Conservation (phyloP, 495 filamentous ascomycete species). For the Staphylotrichum tortipilum region DNA sequence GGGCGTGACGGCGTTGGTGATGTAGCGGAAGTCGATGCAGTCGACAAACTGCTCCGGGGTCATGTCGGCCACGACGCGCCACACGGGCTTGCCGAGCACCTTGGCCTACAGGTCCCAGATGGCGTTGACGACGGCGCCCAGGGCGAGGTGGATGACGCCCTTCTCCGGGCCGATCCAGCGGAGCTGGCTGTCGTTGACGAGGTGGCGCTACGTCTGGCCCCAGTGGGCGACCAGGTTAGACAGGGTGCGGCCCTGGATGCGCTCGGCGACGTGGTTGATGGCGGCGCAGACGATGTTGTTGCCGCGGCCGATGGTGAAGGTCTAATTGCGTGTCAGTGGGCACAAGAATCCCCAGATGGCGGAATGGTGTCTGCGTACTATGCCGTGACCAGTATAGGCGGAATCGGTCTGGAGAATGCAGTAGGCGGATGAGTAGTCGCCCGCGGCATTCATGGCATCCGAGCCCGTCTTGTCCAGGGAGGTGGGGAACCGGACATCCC, state of each 20-base stretch:
- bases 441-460: constrained; percentile 94
- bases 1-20: constrained; percentile 85
- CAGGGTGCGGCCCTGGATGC: constrained; percentile 64
- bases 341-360: neutral
- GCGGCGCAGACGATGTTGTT: constrained; percentile 89
- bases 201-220: constrained; percentile 84
- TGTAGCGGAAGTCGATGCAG: constrained; percentile 90
- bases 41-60: constrained; percentile 73
- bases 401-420: constrained; percentile 83
- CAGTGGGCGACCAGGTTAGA: constrained; percentile 69
- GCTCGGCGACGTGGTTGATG: constrained; percentile 65
- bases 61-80: constrained; percentile 86
- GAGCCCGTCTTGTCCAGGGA: constrained; percentile 92
- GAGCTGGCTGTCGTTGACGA: constrained; percentile 81
- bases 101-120: constrained; percentile 96
- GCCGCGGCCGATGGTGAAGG: constrained; percentile 92
- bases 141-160: constrained; percentile 89
- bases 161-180: constrained; percentile 96
- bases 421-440: constrained; percentile 89
- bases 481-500: constrained; percentile 89
- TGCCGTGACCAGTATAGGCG: constrained; percentile 67
- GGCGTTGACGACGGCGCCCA: constrained; percentile 85
- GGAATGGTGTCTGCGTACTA: constrained; percentile 49
- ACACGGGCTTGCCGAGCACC: constrained; percentile 74
- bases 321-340: constrained; percentile 39